phyloP scores from a whole-genome alignment of 2,329 filamentous ascomycete genomes.

The Phialocephala sp. region DNA sequence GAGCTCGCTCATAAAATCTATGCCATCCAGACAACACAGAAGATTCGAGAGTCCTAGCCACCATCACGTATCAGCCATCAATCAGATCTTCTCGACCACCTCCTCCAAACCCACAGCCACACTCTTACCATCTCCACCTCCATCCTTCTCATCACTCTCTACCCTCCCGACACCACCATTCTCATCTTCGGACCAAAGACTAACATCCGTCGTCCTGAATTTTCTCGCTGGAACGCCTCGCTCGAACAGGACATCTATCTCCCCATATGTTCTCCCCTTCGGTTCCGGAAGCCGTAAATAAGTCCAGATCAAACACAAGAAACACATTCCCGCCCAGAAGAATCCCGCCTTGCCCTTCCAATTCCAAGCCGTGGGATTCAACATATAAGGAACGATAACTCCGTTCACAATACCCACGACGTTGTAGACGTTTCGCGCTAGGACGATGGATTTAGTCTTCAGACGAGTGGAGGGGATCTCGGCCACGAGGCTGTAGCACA shows the following conservation, averaged over 20 bases:
- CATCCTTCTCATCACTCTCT: not conserved
- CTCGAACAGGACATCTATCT: slow-evolving; percentile 83
- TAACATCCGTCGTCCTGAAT: slow-evolving; percentile 25
- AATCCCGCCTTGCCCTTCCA: slow-evolving; percentile 87
- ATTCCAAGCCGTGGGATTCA: slow-evolving; percentile 84
- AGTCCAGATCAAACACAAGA: slow-evolving; percentile 80
- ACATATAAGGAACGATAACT: slow-evolving; percentile 87
- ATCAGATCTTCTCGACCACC: slow-evolving; percentile 1
- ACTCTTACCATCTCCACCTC: not conserved
- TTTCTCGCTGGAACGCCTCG: slow-evolving; percentile 15
- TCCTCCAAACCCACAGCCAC: not conserved
- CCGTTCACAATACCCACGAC: slow-evolving; percentile 81
- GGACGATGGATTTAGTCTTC: slow-evolving; percentile 87
- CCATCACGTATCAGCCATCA: not conserved
- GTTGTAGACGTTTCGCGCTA: slow-evolving; percentile 72
- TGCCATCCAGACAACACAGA: too few relatives aligned
- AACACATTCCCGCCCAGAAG: slow-evolving; percentile 84
- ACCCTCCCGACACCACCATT: not conserved
- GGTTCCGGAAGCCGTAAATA: slow-evolving; percentile 86
- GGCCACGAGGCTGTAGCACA: slow-evolving; percentile 84
- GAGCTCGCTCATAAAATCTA: not conserved
- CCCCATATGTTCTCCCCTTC: slow-evolving; percentile 77
- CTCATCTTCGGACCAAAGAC: slow-evolving; percentile 8
- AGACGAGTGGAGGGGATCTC: slow-evolving; percentile 82
- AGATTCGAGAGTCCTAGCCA: too few relatives aligned